Base-by-base conservation (phyloP, 106 monocot species). In the Acorus calamus region DNA sequence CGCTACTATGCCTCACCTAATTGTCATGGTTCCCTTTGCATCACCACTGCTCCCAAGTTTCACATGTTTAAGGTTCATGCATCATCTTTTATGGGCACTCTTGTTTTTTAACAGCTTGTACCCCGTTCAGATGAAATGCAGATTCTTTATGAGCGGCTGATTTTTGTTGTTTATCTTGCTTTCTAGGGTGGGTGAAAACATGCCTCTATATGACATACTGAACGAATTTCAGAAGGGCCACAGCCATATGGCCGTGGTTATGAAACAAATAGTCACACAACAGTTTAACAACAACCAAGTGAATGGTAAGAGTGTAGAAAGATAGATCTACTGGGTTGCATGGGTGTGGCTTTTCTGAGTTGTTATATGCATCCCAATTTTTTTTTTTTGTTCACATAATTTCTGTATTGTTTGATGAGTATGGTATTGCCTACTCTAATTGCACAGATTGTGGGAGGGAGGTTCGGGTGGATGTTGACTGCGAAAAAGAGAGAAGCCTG, bases 181-280 rank as follows among this genome's bases (percentile, higher is more conserved):
- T 63, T 47, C 2, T 65, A 98, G 98, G 71, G 85, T 98, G 67
- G 59, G 63, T 3, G 98, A 92, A 73, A 76, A 83, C 67, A 79
- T 85, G 83, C 98, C 98, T 70, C 70, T 98, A n/a, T 98, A 98
- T 69, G 98, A 92, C 72, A 92, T 98, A 52, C 77, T 98, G 14
- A 98, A 98, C 49, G 98, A 98, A 68, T 98, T 92, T 59, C 98
- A 98, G 61, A 92, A 98, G 67, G 98, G 98, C 8, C 90, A 98
- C 66, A 98, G 98, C 76, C 98, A 98, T 70, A 92, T 98, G 92
- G 83, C 98, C 46, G 88, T 88, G 11, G 93, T 98, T 41, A 68
- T 92, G 47, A 94, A 71, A 64, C 80, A 65, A 72, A 28, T 28
- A 74, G 62, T 11, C 52, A 8, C 7, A 44, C 50, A 7, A 11